Conservation (phyloP, 306 rosid species). For the Clitoria ternatea region DNA sequence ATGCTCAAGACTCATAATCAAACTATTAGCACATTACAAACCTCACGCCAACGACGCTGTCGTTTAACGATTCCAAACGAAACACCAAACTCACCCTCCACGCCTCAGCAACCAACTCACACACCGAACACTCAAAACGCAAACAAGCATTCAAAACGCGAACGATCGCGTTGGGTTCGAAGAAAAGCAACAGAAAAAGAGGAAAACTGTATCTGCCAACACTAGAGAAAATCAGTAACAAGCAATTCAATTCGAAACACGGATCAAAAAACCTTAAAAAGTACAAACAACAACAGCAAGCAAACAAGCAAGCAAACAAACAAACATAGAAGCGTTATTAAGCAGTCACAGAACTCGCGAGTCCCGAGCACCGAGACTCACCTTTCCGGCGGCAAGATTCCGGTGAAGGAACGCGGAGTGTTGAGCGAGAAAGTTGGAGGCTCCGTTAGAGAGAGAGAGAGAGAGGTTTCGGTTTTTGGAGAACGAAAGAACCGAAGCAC, state of each 20-base stretch:
- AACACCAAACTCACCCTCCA: not conserved
- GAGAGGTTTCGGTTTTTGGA: conserved; percentile 6
- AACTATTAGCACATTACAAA: conserved; percentile 11
- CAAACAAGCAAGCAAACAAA: too few relatives aligned
- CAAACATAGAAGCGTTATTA: not conserved
- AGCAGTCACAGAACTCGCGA: not conserved
- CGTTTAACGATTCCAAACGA: conserved; percentile 16
- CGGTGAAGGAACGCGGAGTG: conserved; percentile 15
- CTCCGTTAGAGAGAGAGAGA: conserved; percentile 15
- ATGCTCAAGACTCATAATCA: not conserved
- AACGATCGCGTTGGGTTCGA: not conserved
- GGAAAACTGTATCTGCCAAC: not conserved
- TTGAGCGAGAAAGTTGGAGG: conserved; percentile 17
- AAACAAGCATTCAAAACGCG: not conserved
- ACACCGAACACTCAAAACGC: not conserved
- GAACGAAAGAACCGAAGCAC: conserved; percentile 32
- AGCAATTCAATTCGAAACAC: conserved; percentile 12
- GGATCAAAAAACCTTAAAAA: conserved; percentile 24
- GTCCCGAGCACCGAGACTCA: not conserved
- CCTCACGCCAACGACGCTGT: not conserved
- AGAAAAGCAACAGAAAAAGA: not conserved
- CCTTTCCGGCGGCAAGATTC: conserved; percentile 28
- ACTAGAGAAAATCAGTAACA: conserved; percentile 5
- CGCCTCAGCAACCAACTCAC: not conserved
- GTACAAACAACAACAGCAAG: too few relatives aligned